Conservation (phyloP, 2,329 filamentous ascomycete genomes). For the Botrytis tulipae region DNA sequence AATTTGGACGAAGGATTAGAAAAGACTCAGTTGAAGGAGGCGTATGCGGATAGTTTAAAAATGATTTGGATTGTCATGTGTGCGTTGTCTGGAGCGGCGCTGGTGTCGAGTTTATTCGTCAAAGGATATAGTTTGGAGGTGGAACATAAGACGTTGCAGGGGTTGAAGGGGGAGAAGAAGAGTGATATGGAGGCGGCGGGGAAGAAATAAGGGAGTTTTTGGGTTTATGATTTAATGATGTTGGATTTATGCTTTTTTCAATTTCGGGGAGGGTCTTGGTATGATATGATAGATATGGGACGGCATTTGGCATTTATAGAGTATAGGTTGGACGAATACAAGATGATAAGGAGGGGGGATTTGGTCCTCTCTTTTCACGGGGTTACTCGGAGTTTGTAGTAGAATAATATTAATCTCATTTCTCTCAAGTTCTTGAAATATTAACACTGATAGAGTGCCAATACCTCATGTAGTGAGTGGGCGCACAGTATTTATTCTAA, state of each 20-base stretch:
- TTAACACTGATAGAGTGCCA: fast-evolving
- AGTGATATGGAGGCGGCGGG: slow-evolving; percentile 20
- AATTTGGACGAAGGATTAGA: slow-evolving; percentile 36
- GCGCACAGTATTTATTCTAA: background rate
- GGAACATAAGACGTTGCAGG: slow-evolving; percentile 49
- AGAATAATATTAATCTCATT: background rate
- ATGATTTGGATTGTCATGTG: slow-evolving; percentile 57
- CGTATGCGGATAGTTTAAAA: slow-evolving; percentile 53
- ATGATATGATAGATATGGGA: background rate
- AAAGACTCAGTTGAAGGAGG: slow-evolving; percentile 48
- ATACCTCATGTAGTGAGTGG: background rate
- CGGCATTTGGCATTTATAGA: background rate
- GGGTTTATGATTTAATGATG: background rate
- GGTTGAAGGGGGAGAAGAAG: slow-evolving; percentile 43
- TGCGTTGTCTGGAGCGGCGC: slow-evolving; percentile 49
- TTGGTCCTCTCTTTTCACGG: background rate
- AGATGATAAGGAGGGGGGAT: too few species aligned
- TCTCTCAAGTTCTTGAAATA: too few species aligned
- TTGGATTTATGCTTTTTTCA: background rate
- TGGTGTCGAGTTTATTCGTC: slow-evolving; percentile 50
- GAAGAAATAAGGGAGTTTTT: background rate
- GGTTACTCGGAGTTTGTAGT: background rate
- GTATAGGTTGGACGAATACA: background rate
- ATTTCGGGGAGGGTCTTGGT: background rate
- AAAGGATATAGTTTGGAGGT: slow-evolving; percentile 49